These are phyloP conservation scores for cucumber (Cucumis sativus) DNA, from an alignment of 306 rosid species.

Conservation along the genomic window DNA sequence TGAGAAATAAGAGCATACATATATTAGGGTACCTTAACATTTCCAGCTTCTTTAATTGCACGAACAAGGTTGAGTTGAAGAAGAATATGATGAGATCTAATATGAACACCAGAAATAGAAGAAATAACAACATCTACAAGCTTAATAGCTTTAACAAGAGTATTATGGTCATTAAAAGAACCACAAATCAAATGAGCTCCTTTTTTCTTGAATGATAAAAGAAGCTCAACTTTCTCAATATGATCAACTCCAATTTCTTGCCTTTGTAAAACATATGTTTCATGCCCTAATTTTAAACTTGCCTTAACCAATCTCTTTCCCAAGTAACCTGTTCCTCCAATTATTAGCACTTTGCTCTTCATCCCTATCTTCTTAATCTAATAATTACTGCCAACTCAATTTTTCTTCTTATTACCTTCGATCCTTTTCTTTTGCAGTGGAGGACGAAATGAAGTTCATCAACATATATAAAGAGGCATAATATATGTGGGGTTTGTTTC, in stretches of 20 bases:
- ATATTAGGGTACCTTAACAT: conserved; percentile 21
- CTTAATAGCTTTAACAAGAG: conserved; percentile 47
- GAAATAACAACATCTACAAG: conserved; percentile 58
- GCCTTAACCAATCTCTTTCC: conserved; percentile 71
- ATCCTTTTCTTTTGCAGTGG: neutral
- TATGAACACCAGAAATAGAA: conserved; percentile 61
- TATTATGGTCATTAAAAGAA: conserved; percentile 33
- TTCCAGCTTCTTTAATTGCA: conserved; percentile 64
- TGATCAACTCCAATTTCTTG: conserved; percentile 52
- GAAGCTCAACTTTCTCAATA: conserved; percentile 53
- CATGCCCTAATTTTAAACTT: conserved; percentile 39
- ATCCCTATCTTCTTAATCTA: too few species aligned
- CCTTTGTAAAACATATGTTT: conserved; percentile 45
- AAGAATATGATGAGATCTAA: conserved; percentile 53
- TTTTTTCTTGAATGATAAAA: conserved; percentile 40
- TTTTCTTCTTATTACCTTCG: too few species aligned
- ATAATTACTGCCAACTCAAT: too few species aligned
- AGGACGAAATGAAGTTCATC: neutral
- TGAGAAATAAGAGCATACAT: too few species aligned
- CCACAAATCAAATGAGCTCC: conserved; percentile 46
- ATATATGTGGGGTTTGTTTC: neutral
- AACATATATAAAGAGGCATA: neutral
- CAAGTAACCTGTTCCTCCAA: conserved; percentile 76
- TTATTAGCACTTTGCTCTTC: conserved; percentile 43
- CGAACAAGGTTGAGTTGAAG: conserved; percentile 58